Evolutionary conservation across 768 basidiomycete genomes (phyloP).

Genomic region (Pleurotus pulmonarius): DNA sequence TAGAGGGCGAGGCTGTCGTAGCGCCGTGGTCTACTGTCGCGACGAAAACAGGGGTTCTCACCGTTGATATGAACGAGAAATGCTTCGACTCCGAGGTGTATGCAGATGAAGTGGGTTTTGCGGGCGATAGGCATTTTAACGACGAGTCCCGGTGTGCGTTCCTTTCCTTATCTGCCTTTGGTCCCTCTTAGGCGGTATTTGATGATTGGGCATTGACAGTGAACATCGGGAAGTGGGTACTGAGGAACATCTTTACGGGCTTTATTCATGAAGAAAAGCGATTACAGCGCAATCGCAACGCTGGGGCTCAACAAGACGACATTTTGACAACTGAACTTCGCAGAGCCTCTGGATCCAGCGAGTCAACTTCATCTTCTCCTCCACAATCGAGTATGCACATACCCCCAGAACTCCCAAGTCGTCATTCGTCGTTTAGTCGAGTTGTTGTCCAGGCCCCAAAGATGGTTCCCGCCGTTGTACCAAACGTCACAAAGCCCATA

Average conservation of each 20-base stretch:
- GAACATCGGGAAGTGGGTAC: conserved; percentile 89
- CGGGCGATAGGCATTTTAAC: conserved; percentile 51
- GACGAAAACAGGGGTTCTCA: conserved; percentile 84
- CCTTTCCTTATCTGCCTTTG: conserved; percentile 1
- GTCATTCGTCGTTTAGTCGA: conserved; percentile 13
- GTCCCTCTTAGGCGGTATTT: conserved; percentile 8
- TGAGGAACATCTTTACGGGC: conserved; percentile 79
- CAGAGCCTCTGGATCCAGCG: conserved; percentile 8
- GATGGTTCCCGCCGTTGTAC: conserved; percentile 64
- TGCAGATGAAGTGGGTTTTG: conserved; percentile 84
- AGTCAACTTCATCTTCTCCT: background rate
- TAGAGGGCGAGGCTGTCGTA: conserved; percentile 93
- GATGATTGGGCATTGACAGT: conserved; percentile 39
- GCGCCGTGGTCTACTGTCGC: conserved; percentile 85
- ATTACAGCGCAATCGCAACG: conserved; percentile 28
- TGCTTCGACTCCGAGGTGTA: conserved; percentile 96
- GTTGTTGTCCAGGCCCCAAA: conserved; percentile 60
- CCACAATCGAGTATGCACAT: background rate
- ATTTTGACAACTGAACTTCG: conserved; percentile 14
- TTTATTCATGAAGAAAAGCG: conserved; percentile 72
- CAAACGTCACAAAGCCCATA: conserved; percentile 37
- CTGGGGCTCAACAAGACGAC: conserved; percentile 12
- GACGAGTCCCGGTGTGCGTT: conserved; percentile 81
- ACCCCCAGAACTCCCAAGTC: conserved; percentile 3
- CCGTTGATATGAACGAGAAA: conserved; percentile 81